Evolutionary conservation across 140 eudicot species (phyloP), one percentile per base, ranked within the genome.

Genomic region (Ambrosia hybrid): DNA sequence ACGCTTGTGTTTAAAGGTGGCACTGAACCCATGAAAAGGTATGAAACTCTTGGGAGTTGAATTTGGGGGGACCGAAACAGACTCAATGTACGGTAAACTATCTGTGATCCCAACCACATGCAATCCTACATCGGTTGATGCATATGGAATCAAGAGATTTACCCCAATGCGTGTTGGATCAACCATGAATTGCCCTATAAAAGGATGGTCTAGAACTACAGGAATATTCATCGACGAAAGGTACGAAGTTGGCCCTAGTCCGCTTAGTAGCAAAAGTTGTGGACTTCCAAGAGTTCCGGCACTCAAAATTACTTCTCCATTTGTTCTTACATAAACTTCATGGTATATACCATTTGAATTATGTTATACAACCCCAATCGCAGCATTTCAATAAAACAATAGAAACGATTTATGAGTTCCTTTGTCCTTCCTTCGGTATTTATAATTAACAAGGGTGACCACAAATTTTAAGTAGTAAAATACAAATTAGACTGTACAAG

Each of bases 261-360:
- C 88, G 43, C 91, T 86, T 4, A 86, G 11, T 49, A 83, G 57
- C 76, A 86, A 73, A 66, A 85, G 83, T 70, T 86, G 91, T 21
- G 88, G 84, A 55, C 91, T 84, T 7, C 91, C 91, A 0, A 86
- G 12, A 48, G 91, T 78, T 30, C 88, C 91, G 0, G 84, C 76
- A 41, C 85, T 68, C 17, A 83, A 58, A 14, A 83, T 80, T 15
- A 86, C 79, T 55, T 86, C 85, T 30, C 88, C 87, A 1, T 49
- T 30, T 69, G 51, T 60, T 9, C 26, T 11, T 65, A 80, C 2
- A 34, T 5, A 45, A 6, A 76, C 91, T 77, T 74, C 72, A 36
- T 80, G 79, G 61, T 21, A 65, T 2, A 4, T 45, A 39, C 82
- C 85, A 1, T 45, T 46, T 5, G 81, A 11, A 51, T 86, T 85